Base-by-base conservation (phyloP, 495 filamentous ascomycete genomes). In the Penicillium malachiteum region DNA sequence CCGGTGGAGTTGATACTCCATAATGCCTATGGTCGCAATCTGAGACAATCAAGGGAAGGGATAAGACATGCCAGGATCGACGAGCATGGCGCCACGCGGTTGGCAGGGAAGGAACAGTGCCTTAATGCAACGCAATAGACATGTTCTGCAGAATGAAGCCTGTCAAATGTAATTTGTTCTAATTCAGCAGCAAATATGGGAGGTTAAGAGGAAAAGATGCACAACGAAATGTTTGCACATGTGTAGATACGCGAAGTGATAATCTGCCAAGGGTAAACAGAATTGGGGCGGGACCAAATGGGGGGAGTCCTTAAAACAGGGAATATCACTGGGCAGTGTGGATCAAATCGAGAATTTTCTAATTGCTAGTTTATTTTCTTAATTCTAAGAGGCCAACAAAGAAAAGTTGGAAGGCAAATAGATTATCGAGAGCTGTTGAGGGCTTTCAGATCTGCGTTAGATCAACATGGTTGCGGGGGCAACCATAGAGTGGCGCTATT, bases 31-130 rank as follows among this genome's bases (percentile, higher is more conserved):
- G 18, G 56, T 59, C 17, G 55, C 34, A 54, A 58, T 68, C 59
- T 63, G 65, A 68, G 63, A 68, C 65, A 68, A 49, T 66, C 53
- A 66, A 52, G 48, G 41, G 31, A 44, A 60, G 48, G 51, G 43
- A 57, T 59, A 26, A 4, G 21, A 54, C 65, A 68, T 68, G 61
- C 63, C 65, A 68, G 45, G 59, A 68, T 65, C 62, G 65, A 48
- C 59, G 32, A 66, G 55, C 65, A 68, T 66, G 60, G 51, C 40
- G 59, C 65, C 60, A 66, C 63, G 65, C 50, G 65, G 39, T 57
- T 58, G 57, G 55, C 56, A 56, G 54, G 17, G 46, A 39, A 40
- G 26, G n/a, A 53, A 17, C 13, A 16, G 18, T 46, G n/a, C 57
- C 44, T 26, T 60, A 60, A 35, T 57, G 7, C 35, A 47, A 39